Evolutionary conservation across 306 rosid species (phyloP).

Genomic region (Cucumis cinereus): DNA sequence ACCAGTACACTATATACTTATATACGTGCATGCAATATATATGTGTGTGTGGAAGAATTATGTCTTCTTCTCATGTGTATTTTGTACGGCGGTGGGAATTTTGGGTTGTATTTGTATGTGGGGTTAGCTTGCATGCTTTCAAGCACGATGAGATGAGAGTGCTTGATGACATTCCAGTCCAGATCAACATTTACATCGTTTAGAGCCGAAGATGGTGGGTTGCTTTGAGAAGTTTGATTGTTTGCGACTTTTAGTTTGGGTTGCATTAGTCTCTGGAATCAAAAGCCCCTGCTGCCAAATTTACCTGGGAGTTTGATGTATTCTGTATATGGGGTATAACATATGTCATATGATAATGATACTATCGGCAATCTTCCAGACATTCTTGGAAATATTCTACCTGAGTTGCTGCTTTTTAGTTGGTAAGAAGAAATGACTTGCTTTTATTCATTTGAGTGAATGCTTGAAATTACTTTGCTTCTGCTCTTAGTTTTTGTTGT

Average conservation of each 20-base stretch:
- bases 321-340: conserved; percentile 54
- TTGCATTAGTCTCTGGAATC: conserved; percentile 54
- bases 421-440: conserved; percentile 72
- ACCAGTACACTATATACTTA: not conserved
- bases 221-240: conserved; percentile 50
- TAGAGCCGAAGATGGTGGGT: conserved; percentile 54
- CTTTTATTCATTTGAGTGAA: conserved; percentile 35
- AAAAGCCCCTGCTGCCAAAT: conserved; percentile 57
- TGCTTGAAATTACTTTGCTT: conserved; percentile 19
- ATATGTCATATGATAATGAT: conserved; percentile 61
- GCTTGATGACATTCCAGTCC: conserved; percentile 43
- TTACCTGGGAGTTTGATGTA: conserved; percentile 66
- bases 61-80: conserved; percentile 19
- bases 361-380: conserved; percentile 86
- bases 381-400: conserved; percentile 93
- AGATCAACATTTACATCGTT: conserved; percentile 19
- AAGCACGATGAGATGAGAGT: conserved; percentile 30
- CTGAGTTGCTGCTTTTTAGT: conserved; percentile 97
- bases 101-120: conserved; percentile 15
- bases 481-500: conserved; percentile 24
- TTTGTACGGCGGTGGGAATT: conserved; percentile 18
- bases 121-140: conserved; percentile 25
- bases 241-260: conserved; percentile 45
- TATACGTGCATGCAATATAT: not conserved
- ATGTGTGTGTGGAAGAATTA: not conserved